Evolutionary conservation across 805 yeast genomes (phyloP), one percentile per base, ranked within the genome.

Genomic region (Suhomyces sp.): DNA sequence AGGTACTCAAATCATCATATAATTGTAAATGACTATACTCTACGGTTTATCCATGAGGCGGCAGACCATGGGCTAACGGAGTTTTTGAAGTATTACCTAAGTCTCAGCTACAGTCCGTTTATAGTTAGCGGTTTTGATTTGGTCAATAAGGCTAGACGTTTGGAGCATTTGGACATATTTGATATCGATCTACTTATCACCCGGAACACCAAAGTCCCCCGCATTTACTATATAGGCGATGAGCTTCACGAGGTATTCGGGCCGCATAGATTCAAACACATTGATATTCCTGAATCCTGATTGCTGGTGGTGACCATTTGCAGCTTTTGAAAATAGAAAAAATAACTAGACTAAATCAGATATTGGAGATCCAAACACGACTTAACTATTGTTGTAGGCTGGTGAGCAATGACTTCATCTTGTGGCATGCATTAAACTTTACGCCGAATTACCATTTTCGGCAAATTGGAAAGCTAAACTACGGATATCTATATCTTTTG

Each of bases 71-170:
- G 54, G 10, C 44, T 57, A 19, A 44, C 36, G 15, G 57, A 53
- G 41, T 55, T 55, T 35, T 27, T 57, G n/a, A 50, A 36, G 2
- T 57, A 51, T 29, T 54, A 57, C 31, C 35, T 57, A 29, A 52
- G 51, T 45, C 23, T 53, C 12, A 53, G 52, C 3, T 55, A 52
- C 42, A 53, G 56, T 36, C 60, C 58, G 13, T 57, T 52, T 23
- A 47, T 57, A 6, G 19, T 23, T 5, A 44, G 53, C 13, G 51
- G 50, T 3, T 44, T 53, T 15, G 55, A 53, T 35, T 33, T 54
- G 40, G 52, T 49, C 19, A 47, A 44, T 13, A 48, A 46, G n/a
- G 35, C 49, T 19, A 31, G 44, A 10, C 10, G 22, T 2, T 44
- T 52, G 35, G 17, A 27, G 8, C n/a, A 48, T 23, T 33, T 48